Evolutionary conservation across 1,139 yeast species (phyloP).

Genomic region (Cylindricascospora bacillispora): DNA sequence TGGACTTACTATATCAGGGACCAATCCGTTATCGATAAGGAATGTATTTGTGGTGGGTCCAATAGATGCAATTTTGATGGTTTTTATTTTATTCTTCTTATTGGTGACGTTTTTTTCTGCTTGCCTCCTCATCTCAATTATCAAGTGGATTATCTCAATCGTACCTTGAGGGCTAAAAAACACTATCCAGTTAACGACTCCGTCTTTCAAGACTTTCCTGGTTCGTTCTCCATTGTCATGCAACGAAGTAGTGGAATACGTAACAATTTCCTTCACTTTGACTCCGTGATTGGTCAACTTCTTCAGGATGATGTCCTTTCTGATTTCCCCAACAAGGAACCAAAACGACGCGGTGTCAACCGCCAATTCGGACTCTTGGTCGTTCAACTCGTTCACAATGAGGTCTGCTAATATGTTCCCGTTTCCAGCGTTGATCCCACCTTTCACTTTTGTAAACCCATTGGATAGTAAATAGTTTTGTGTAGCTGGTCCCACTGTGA

Average conservation of each 20-base stretch:
- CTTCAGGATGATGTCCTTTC: constrained; percentile 71
- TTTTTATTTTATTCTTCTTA: constrained; percentile 9
- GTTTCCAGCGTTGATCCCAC: constrained; percentile 72
- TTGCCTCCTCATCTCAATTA: too few relatives aligned
- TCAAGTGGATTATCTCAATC: constrained; percentile 40
- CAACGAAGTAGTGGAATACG: constrained; percentile 53
- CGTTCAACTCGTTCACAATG: constrained; percentile 35
- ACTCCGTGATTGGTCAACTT: constrained; percentile 37
- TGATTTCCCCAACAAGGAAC: constrained; percentile 79
- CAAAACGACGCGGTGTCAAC: too few relatives aligned
- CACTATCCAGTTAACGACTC: constrained; percentile 47
- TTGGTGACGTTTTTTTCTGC: too few relatives aligned
- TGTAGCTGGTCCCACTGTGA: constrained; percentile 92
- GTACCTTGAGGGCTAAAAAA: constrained; percentile 93
- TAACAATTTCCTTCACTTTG: constrained; percentile 47
- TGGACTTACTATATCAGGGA: constrained; percentile 51
- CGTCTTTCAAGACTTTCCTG: constrained; percentile 3
- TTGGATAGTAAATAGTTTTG: constrained; percentile 40
- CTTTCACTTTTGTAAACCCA: constrained; percentile 60
- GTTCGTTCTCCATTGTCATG: constrained; percentile 36
- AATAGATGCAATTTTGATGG: constrained; percentile 55
- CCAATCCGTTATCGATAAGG: constrained; percentile 37
- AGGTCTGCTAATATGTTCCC: constrained; percentile 58
- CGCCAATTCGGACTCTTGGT: constrained; percentile 25
- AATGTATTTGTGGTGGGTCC: constrained; percentile 86